Evolutionary conservation across 495 filamentous ascomycete genomes (phyloP).

Genomic region (Aspergillus egyptiacus): DNA sequence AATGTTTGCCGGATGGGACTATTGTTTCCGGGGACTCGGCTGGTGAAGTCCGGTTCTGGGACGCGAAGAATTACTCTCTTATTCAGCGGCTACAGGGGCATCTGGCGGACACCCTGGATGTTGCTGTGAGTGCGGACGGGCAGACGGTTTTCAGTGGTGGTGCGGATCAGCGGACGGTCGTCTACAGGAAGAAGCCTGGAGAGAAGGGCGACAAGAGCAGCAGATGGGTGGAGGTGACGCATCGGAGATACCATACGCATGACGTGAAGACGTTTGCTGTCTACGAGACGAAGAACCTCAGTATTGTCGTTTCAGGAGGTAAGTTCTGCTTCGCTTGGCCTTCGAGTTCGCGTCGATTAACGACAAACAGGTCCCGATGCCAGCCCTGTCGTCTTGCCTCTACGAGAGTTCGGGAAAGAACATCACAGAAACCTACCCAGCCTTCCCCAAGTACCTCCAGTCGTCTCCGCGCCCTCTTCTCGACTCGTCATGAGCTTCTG

Average conservation of each 20-base stretch:
- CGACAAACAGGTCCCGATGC: constrained; percentile 68
- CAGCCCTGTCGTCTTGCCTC: constrained; percentile 69
- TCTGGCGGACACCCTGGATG: constrained; percentile 80
- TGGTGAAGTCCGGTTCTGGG: constrained; percentile 88
- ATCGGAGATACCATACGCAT: constrained; percentile 77
- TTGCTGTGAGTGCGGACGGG: constrained; percentile 74
- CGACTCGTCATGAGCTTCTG: constrained; percentile 87
- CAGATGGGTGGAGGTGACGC: constrained; percentile 79
- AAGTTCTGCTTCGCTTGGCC: constrained; percentile 11
- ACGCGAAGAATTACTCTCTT: constrained; percentile 83
- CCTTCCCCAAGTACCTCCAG: constrained; percentile 67
- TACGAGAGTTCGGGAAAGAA: constrained; percentile 75
- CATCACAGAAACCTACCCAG: constrained; percentile 70
- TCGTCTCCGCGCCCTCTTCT: constrained; percentile 62
- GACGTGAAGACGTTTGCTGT: constrained; percentile 94
- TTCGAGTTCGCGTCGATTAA: constrained; percentile 28
- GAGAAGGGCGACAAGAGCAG: constrained; percentile 50
- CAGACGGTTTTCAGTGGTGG: constrained; percentile 83
- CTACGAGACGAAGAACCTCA: constrained; percentile 77
- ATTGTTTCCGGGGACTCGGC: constrained; percentile 94
- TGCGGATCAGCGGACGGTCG: constrained; percentile 78
- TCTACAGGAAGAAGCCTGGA: constrained; percentile 58
- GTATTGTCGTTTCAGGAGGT: constrained; percentile 90
- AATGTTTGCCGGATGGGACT: constrained; percentile 75
- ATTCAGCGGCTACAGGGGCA: constrained; percentile 79